These are phyloP conservation scores for Hypoxylon sp. DNA, from an alignment of 2,329 filamentous ascomycete genomes.

Conservation along the genomic window DNA sequence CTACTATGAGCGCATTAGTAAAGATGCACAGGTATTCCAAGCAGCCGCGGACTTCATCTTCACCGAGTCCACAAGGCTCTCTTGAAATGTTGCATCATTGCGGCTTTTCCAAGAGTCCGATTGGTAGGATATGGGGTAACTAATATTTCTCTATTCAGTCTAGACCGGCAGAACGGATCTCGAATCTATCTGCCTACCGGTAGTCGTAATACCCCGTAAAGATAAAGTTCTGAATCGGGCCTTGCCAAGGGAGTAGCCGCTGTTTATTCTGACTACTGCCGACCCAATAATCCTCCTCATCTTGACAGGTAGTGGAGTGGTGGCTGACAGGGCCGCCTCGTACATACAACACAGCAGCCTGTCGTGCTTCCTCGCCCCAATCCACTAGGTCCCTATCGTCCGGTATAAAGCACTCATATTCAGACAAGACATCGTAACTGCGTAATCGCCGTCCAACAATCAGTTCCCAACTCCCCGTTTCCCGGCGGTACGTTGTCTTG, in stretches of 20 bases:
- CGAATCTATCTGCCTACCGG: not conserved
- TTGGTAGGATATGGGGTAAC: not conserved
- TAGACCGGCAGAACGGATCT: not conserved
- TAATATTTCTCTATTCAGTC: not conserved
- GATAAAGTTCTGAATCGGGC: constrained; percentile 40
- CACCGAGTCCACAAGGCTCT: constrained; percentile 2
- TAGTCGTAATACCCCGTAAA: constrained; percentile 38
- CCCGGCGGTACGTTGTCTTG: constrained; percentile 37
- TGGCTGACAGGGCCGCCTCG: constrained; percentile 34
- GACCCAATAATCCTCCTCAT: constrained; percentile 26
- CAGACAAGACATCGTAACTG: constrained; percentile 42
- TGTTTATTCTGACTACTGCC: constrained; percentile 19
- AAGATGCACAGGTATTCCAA: not conserved
- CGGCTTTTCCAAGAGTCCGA: not conserved
- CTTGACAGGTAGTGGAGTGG: not conserved
- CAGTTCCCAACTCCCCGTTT: constrained; percentile 47
- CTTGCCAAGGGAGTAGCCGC: constrained; percentile 43
- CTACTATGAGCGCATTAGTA: constrained; percentile 10
- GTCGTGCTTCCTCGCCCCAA: constrained; percentile 29
- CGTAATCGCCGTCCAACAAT: constrained; percentile 42
- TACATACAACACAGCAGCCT: constrained; percentile 47
- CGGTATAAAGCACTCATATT: constrained; percentile 46
- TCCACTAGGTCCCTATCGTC: constrained; percentile 45
- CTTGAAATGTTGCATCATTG: not conserved
- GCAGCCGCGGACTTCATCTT: constrained; percentile 1